Base-by-base conservation (phyloP, 768 basidiomycete genomes). In the Rhodocollybia butyracea region DNA sequence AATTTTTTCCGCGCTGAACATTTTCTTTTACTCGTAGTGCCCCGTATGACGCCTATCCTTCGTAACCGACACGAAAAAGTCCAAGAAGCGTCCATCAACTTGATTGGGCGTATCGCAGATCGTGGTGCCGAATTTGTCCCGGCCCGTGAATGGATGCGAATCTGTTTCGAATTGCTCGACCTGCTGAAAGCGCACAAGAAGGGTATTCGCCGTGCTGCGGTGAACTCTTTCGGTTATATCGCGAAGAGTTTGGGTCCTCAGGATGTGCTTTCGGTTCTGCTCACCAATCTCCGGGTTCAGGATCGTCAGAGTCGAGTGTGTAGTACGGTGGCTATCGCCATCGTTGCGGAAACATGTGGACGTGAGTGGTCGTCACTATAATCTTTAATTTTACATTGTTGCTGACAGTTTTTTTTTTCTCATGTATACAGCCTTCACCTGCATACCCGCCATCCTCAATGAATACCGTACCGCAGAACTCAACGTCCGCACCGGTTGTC, bases 131-230 rank as follows among this genome's bases (percentile, higher is more conserved):
- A 98, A 72, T 98, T 93, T 58, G 96, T 99, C 0, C 95, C 97
- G 15, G 96, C 97, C 10, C 85, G 97, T 64, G 97, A 99, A 73
- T 98, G 96, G 97, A 99, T 99, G 97, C 89, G 97, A 66, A 98
- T 99, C 66, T 98, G 97, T 69, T 98, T 99, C 72, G 97, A 99
- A 67, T 75, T 99, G 31, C 82, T 99, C 47, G 97, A 98, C 66
- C 79, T 99, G 24, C 81, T 98, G 64, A 98, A 98, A 70, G 97
- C 97, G 8, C 97, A 99, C 77, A 99, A 99, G 77, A 98, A 98
- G 73, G 96, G 91, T 40, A 99, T 98, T 66, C 90, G 97, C 52
- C 92, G 96, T 66, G 97, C 96, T 0, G 96, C 97, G 21, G 97
- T 98, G 74, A 98, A 99, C 76, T 97, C 96, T 1, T 99, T 99